These are phyloP conservation scores for Trapa incisa DNA, from an alignment of 345 rosid genomes.

Conservation along the genomic window DNA sequence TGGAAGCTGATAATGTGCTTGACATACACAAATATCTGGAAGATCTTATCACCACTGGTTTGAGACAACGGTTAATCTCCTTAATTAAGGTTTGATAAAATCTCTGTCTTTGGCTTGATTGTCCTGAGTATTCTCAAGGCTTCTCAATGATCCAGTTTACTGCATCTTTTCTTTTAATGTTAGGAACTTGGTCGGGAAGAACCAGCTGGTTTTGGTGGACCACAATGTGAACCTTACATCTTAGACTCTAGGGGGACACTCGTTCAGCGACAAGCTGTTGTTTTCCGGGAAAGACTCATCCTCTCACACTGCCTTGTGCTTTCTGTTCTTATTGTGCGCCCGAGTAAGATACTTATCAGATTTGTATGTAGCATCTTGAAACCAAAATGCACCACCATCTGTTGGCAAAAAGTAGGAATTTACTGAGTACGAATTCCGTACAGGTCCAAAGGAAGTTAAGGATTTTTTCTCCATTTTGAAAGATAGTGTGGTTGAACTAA, in stretches of 20 bases:
- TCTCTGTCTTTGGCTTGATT: constrained; percentile 4
- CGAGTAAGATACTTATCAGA: constrained; percentile 40
- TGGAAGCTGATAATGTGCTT: constrained; percentile 55
- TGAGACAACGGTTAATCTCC: constrained; percentile 64
- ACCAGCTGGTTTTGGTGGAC: constrained; percentile 91
- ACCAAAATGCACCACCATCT: not conserved
- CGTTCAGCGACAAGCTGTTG: constrained; percentile 78
- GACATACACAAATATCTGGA: constrained; percentile 71
- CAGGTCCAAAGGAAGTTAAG: constrained; percentile 71
- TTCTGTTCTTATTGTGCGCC: constrained; percentile 65
- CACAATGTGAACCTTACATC: constrained; percentile 56
- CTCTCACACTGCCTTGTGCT: constrained; percentile 91
- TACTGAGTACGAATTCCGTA: constrained; percentile 6
- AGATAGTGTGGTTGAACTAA: constrained; percentile 51
- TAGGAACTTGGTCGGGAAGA: constrained; percentile 93
- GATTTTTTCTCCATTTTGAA: constrained; percentile 56
- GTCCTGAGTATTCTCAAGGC: not conserved
- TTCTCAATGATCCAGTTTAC: not conserved
- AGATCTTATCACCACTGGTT: constrained; percentile 60
- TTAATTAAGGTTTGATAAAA: constrained; percentile 50
- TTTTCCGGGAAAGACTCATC: constrained; percentile 67
- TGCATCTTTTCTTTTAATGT: constrained; percentile 7
- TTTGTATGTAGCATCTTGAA: not conserved
- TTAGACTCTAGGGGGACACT: constrained; percentile 87
- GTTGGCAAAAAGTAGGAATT: not conserved